Base-by-base conservation (phyloP, 169 alveolate species). In the Cryptosporidium meleagridis region DNA sequence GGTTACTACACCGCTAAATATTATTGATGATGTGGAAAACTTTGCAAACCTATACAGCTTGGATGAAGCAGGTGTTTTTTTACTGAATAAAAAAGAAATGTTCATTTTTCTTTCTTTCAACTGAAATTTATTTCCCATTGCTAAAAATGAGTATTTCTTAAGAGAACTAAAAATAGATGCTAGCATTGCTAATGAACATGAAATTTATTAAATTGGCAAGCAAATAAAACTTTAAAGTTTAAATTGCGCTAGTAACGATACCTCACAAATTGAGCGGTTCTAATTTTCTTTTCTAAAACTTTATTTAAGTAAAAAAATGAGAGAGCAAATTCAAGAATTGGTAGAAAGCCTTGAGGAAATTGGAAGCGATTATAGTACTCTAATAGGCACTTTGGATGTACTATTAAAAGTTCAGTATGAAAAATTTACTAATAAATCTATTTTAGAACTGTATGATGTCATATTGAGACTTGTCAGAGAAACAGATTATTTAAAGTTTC, bases 251-350 rank as follows among this genome's bases (percentile, higher is more conserved):
- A 70, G 18, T n/a, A 23, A 29, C 23, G 86, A 73, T 53, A 52
- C 86, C 86, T 73, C 86, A 73, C 86, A 73, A 53, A n/a, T 33
- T 23, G 16, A 62, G 70, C 68, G 70, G 62, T n/a, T 16, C 12
- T 14, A 65, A 31, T 21, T 31, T 21, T 55, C 9, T 35, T 65
- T 14, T 33, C 2, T 1, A 29, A 1, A 65, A 31, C 7, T 31
- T 53, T 29, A 0, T 29, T 52, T n/a, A 33, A 18, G 12, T 55
- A 53, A 73, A 1, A 55, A 8, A 12, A 73, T 73, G 69, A 53
- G n/a, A 73, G 53, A 73, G 29, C 68, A 73, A 53, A 73, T 73
- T 37, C 33, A 73, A 31, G 2, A 73, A 18, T 31, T 73, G 9
- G 70, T 59, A 31, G 72, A 73, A 52, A 23, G 2, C 18, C 26